These are phyloP conservation scores for Hypoxylon trugodes DNA, from an alignment of 495 filamentous ascomycete genomes.

Conservation along the genomic window DNA sequence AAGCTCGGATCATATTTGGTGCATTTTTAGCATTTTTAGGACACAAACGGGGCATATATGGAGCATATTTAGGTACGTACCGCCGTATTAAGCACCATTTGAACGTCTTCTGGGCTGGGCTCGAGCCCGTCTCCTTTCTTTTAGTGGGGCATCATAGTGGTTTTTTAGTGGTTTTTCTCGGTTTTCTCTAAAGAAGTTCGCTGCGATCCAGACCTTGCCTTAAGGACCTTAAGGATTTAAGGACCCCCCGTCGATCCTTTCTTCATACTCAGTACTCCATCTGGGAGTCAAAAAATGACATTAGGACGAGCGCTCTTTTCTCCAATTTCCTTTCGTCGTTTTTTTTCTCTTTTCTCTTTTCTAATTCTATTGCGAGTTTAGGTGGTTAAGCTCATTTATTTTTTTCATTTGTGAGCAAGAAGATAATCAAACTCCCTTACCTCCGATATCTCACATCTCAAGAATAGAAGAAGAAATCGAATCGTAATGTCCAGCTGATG, in stretches of 20 bases:
- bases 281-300: conserved; percentile 23
- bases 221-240: no score
- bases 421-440: conserved; percentile 7
- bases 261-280: conserved; percentile 22
- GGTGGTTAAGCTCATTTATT: not conserved
- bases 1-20: not conserved
- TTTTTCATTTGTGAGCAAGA: not conserved
- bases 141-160: conserved; percentile 11
- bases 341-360: not conserved
- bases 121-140: conserved; percentile 31
- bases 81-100: no score
- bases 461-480: no score
- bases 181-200: conserved; percentile 10
- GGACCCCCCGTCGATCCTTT: conserved; percentile 37
- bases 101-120: not conserved
- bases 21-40: no score
- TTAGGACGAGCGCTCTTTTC: conserved; percentile 12
- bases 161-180: no score
- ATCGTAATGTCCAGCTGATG: conserved; percentile 26
- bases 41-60: no score
- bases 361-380: conserved; percentile 3
- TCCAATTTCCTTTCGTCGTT: conserved; percentile 15
- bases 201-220: conserved; percentile 22
- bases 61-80: no score
- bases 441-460: not conserved